Evolutionary conservation across 1,284 basidiomycete species (phyloP).

Genomic region (Sporisorium graminicola): DNA sequence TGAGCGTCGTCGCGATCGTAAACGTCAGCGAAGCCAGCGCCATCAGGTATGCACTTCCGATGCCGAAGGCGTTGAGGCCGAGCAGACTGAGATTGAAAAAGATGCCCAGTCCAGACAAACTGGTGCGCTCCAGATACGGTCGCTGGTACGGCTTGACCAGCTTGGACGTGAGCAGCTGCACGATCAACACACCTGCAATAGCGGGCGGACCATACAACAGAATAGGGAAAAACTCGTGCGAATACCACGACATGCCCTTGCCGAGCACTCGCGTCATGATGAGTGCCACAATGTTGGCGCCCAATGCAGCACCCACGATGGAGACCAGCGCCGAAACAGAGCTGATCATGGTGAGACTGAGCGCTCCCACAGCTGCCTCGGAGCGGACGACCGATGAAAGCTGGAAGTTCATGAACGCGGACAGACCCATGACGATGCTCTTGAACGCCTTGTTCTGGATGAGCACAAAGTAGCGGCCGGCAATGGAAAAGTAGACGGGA

Average conservation of each 20-base stretch:
- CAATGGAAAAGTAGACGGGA: constrained; percentile 76
- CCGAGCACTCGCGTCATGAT: constrained; percentile 78
- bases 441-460: constrained; percentile 71
- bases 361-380: constrained; percentile 61
- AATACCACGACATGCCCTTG: constrained; percentile 73
- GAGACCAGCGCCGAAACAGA: constrained; percentile 50
- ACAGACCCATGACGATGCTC: constrained; percentile 64
- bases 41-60: constrained; percentile 80
- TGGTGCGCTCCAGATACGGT: constrained; percentile 65
- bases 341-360: constrained; percentile 55
- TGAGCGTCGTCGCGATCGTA: constrained; percentile 51
- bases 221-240: constrained; percentile 79
- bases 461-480: constrained; percentile 71
- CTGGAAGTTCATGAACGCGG: constrained; percentile 62
- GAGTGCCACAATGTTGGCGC: constrained; percentile 80
- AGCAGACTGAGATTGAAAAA: constrained; percentile 57
- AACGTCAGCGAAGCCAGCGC: constrained; percentile 76
- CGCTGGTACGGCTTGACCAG: constrained; percentile 71
- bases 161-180: constrained; percentile 77
- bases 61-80: constrained; percentile 74
- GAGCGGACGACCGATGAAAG: constrained; percentile 67
- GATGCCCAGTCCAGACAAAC: constrained; percentile 52
- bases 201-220: constrained; percentile 82
- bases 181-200: constrained; percentile 74
- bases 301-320: constrained; percentile 73